Base-by-base conservation (phyloP, 768 basidiomycete species). In the Basidioascus undulatus region DNA sequence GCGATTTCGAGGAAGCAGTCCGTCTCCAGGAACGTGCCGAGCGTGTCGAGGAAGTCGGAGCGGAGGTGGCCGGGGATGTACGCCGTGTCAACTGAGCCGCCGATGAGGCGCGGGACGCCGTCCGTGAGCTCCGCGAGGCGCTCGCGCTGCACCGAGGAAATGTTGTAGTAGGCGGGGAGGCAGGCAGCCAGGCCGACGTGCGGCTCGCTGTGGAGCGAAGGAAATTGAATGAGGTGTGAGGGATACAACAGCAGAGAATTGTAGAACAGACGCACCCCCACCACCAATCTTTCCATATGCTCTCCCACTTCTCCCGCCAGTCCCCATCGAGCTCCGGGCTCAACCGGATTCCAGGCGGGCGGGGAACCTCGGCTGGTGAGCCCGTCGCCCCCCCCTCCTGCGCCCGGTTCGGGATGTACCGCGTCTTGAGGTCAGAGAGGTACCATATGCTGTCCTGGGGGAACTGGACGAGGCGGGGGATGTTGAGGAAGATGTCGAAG, bases 1-100 rank as follows among this genome's bases (percentile, higher is more conserved):
- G 63, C 67, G 20, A 67, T 68, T 47, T 68, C 66, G 24, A 66
- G 47, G 53, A 68, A 68, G 46, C 65, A 66, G 26, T 61, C 36
- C 9, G 66, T 67, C 46, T 64, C 59, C 18, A 68, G 56, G 51
- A 68, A 68, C 15, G 59, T 47, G 0, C 53, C 61, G 10, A 67
- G 52, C 9, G 59, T 53, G 13, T 63, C 59, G 57, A 66, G 59
- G 53, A 67, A 62, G 6, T 48, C 41, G 11, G 40, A 41, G 27
- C 60, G 58, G 41, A 63, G 61, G 2, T 57, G 56, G 11, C 61
- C 61, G 6, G 67, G 67, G 34, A 67, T 59, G 47, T 68, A 67
- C 40, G 67, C 39, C 36, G 65, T 68, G 43, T 67, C 66, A 15
- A 55, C 61, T 1, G 64, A 67, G 12, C 67, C 67, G 16, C 66